These are phyloP conservation scores for Secale cereale DNA, from an alignment of 176 grass and related monocot genomes.

Conservation along the genomic window DNA sequence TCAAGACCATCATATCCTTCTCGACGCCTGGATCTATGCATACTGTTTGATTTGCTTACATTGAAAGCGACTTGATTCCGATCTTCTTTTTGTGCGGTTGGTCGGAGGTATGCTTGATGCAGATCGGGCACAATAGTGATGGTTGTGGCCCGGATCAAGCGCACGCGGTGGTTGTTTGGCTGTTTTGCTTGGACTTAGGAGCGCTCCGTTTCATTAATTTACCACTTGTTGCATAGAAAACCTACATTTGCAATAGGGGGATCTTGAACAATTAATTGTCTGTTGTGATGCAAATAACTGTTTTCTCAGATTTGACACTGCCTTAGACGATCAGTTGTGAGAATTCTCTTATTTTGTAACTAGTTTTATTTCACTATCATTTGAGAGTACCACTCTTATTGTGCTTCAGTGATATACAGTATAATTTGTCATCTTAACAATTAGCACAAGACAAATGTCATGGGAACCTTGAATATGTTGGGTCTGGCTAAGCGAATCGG, in stretches of 20 bases:
- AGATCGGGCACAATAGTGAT: constrained; percentile 3
- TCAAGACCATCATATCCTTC: constrained; percentile 86
- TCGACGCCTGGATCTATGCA: constrained; percentile 14
- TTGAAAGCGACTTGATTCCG: constrained; percentile 14
- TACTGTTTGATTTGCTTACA: constrained; percentile 26
- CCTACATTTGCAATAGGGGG: background rate
- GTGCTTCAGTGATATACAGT: background rate
- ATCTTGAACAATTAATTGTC: background rate
- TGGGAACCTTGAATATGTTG: constrained; percentile 96
- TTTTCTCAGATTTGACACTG: constrained; percentile 3
- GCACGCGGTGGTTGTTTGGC: background rate
- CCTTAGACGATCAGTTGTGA: background rate
- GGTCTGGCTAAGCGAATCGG: constrained; percentile 89
- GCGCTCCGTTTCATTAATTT: background rate
- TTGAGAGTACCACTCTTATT: background rate
- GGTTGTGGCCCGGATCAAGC: constrained; percentile 12
- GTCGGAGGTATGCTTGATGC: background rate
- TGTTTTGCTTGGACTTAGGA: background rate
- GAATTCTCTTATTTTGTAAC: background rate
- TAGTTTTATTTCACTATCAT: background rate
- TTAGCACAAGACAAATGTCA: constrained; percentile 92
- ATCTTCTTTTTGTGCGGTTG: constrained; percentile 1
- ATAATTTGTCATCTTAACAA: constrained; percentile 39
- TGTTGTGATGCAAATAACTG: background rate
- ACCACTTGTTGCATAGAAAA: background rate